Evolutionary conservation across 176 grass and related monocot species (phyloP), one percentile per base, ranked within the genome.

Genomic region (Saccharum officinarum): DNA sequence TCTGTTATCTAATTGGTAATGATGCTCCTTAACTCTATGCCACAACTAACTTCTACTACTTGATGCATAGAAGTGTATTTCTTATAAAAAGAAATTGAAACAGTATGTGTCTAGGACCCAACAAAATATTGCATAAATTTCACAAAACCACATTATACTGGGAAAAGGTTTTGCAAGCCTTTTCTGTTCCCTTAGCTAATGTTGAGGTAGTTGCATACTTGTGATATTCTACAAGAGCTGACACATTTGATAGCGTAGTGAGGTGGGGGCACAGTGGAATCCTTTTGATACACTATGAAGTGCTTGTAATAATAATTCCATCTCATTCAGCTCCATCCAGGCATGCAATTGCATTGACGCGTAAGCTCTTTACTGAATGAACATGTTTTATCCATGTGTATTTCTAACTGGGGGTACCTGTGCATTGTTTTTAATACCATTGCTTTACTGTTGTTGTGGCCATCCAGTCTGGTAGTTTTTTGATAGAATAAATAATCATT

Each of bases 101-200:
- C 14, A 65, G 0, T 66, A 46, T 66, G 45, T 47, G 5, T 33
- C 26, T 33, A 49, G 39, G 38, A 18, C n/a, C 15, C 10, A 66
- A 45, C 30, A 80, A 67, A 34, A 20, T 74, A 45, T 62, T 28
- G 55, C 40, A 8, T 79, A 10, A 3, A 33, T 22, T 80, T 50
- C 71, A 75, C 28, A 75, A 73, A 11, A 49, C 71, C 42, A 49
- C 44, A 74, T 49, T 30, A 74, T 49, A 74, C 14, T 74, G 25
- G 44, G 25, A 30, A 49, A 26, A 49, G 2, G 47, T 55, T 17
- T 59, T 34, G 55, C 18, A 38, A 59, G 33, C 49, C 18, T 59
- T 12, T 55, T 9, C 46, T 76, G 30, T 55, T 36, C 73, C 30
- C 17, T 20, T 76, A 6, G 73, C 47, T 52, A 36, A 55, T 22